Evolutionary conservation across 2,329 filamentous ascomycete species (phyloP), one percentile per base, ranked within the genome.

Genomic region (Neoscytalidium dimidiatum): DNA sequence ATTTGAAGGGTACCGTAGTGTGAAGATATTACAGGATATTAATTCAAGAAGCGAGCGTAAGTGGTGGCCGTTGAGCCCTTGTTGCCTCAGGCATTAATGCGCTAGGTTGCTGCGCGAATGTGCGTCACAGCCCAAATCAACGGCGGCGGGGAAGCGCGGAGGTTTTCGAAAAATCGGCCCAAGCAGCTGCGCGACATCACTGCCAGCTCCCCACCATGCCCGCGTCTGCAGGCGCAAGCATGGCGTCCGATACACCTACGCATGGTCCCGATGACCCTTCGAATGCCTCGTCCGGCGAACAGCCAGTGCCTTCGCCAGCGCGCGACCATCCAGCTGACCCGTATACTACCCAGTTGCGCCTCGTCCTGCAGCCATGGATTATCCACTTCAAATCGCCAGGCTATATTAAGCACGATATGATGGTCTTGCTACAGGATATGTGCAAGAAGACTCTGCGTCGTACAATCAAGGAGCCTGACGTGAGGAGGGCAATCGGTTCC

Each of bases 321-420:
- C 29, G 17, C 38, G 41, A 46, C 52, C 7, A 33, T 29, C 51
- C 31, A 19, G 28, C 62, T 53, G 57, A 62, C 33, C 73, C 79
- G 56, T 78, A 80, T 68, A 77, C 79, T 38, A 79, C 80, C 38
- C 76, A 80, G 65, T 70, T 83, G 48, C 77, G 80, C 64, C 77
- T 83, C 21, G 79, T 79, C 19, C 74, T 83, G 33, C 77, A 77
- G 19, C 78, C 81, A n/a, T 83, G 82, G 69, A 78, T 78, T 3
- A 84, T 85, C 65, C 86, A 89, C 72, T 89, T 88, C 78, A 84
- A 85, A 71, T 83, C 82, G 62, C 81, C 84, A 6, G 84, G 82
- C 28, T 86, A 88, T 74, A 83, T 89, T 70, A 83, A 85, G 67
- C 84, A 86, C 66, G 82, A 83, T 66, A 84, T 83, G 21, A 76